These are phyloP conservation scores for Stenogyne calaminthoides DNA, from an alignment of 305 asterid species.

Conservation along the genomic window DNA sequence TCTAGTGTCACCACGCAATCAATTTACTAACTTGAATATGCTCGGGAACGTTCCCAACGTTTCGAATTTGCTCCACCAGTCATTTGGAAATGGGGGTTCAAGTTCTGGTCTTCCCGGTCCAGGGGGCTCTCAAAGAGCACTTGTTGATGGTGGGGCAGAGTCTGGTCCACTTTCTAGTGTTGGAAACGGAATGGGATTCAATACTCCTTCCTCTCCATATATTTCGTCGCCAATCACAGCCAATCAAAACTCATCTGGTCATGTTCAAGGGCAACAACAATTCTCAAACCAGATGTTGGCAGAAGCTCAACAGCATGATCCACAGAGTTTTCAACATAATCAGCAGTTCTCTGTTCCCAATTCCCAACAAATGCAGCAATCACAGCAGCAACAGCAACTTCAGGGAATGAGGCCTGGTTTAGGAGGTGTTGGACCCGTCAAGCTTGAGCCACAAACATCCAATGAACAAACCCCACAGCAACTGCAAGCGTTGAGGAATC, in stretches of 20 bases:
- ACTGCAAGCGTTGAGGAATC: constrained; percentile 57
- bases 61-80: constrained; percentile 74
- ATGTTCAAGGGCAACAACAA: constrained; percentile 71
- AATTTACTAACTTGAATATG: constrained; percentile 66
- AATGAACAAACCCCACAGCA: constrained; percentile 70
- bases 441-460: constrained; percentile 66
- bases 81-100: constrained; percentile 76
- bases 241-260: constrained; percentile 58
- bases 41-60: constrained; percentile 66
- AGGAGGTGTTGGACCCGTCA: constrained; percentile 66
- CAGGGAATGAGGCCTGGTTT: constrained; percentile 66
- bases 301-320: constrained; percentile 72
- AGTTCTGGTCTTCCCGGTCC: constrained; percentile 71
- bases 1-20: constrained; percentile 70
- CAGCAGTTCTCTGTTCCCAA: constrained; percentile 69
- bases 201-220: constrained; percentile 58
- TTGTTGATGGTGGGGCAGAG: constrained; percentile 63
- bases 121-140: constrained; percentile 61
- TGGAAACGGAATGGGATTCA: constrained; percentile 76
- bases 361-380: constrained; percentile 58
- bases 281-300: constrained; percentile 60
- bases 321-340: constrained; percentile 68
- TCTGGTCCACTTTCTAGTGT: constrained; percentile 57
- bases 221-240: constrained; percentile 50
- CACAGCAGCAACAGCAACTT: constrained; percentile 53